Evolutionary conservation across 805 yeast species (phyloP).

Genomic region (Lachancea nothofagi): DNA sequence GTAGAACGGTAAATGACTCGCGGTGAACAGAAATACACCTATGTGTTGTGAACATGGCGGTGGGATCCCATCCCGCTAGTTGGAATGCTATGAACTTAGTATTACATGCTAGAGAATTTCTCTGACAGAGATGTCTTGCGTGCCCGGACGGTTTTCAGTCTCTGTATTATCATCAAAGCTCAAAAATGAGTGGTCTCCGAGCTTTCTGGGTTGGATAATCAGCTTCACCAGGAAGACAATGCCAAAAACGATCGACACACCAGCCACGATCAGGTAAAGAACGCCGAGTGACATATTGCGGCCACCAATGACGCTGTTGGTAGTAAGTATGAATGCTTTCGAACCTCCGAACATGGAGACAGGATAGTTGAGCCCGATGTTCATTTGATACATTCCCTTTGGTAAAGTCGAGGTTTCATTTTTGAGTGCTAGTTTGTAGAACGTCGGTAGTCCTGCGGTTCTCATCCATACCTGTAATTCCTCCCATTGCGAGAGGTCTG

Average conservation of each 20-base stretch:
- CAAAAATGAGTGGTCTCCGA: conserved; percentile 74
- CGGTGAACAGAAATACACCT: too few species aligned
- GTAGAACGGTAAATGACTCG: too few species aligned
- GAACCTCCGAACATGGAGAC: conserved; percentile 83
- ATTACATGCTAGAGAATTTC: conserved; percentile 16
- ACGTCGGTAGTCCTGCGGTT: conserved; percentile 88
- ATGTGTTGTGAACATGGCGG: too few species aligned
- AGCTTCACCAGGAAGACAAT: conserved; percentile 74
- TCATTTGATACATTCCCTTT: conserved; percentile 65
- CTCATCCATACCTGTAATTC: conserved; percentile 85
- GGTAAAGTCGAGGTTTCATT: conserved; percentile 53
- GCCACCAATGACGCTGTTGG: conserved; percentile 82
- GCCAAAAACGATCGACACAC: conserved; percentile 64
- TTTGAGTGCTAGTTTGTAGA: conserved; percentile 74
- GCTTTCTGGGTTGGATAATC: conserved; percentile 72
- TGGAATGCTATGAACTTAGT: background rate
- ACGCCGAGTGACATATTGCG: conserved; percentile 79
- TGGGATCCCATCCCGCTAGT: background rate
- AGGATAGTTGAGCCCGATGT: conserved; percentile 74
- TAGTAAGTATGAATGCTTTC: conserved; percentile 73
- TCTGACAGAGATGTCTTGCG: conserved; percentile 15
- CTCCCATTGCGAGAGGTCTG: conserved; percentile 62
- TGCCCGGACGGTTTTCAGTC: conserved; percentile 1
- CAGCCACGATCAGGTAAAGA: conserved; percentile 80
- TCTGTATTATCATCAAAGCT: conserved; percentile 33